Evolutionary conservation across 179 eudicot genomes (phyloP), one percentile per base, ranked within the genome.

Genomic region (Silene noctiflora): DNA sequence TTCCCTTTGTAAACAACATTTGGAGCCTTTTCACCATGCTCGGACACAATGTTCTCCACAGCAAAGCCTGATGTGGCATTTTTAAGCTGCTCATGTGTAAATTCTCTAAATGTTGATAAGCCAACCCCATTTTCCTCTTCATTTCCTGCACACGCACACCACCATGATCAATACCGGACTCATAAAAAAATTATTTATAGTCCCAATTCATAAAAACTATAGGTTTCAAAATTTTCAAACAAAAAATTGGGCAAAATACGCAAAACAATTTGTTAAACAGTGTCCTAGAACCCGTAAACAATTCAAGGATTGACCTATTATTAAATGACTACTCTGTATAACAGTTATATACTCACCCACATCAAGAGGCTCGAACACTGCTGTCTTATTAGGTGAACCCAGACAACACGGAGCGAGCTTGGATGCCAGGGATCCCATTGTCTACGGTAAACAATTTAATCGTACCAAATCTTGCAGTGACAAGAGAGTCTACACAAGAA

Each of bases 21-120:
- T 55, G 91, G 89, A 66, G 91, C 89, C 76, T 84, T 88, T 65
- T 88, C 91, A 74, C 88, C 89, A 67, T 88, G 87, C 82, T 88
- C 89, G 8, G 89, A 86, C 80, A 87, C 86, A 75, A 87, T 86
- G 69, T 87, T 86, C 82, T 87, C 89, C 22, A 76, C 83, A 22
- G 90, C 86, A 81, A 87, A 87, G 12, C 87, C 86, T 73, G 83
- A 86, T 56, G 90, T 87, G 39, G 89, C 90, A 77, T 83, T 88
- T 72, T 85, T 88, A 65, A 88, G 88, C 63, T 88, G 89, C 77
- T 88, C 89, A 44, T 79, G 73, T 2, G 83, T 76, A 76, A 83
- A 88, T 72, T 86, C 88, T 13, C 81, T 79, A 63, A 87, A 87
- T 27, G 82, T n/a, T 27, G 84, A 73, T 61, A 86, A 64, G 21